A percentile compares a stretch with the other conserved stretches of the same genome.
Conservation (phyloP, 257 asterid genomes). For the Gynochthodes officinalis region DNA sequence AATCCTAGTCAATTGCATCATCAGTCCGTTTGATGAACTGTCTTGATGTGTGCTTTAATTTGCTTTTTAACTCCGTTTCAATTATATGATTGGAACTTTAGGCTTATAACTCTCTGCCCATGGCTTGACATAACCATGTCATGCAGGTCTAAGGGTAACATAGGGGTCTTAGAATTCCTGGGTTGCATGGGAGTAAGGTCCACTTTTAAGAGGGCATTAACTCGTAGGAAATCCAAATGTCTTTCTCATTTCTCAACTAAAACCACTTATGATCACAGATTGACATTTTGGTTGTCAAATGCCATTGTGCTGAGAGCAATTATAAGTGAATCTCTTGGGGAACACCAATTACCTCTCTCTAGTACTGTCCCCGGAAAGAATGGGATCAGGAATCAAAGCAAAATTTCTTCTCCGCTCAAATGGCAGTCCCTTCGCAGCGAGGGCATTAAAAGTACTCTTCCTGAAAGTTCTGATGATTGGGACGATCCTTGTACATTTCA, state of each 20-base stretch:
- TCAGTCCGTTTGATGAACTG: neutral
- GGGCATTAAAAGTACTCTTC: slow-evolving; percentile 25
- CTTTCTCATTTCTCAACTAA: slow-evolving; percentile 12
- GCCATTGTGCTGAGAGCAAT: slow-evolving; percentile 61
- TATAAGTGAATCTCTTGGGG: slow-evolving; percentile 42
- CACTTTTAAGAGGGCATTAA: neutral
- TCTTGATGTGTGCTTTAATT: too few relatives aligned
- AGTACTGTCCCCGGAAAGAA: slow-evolving; percentile 28
- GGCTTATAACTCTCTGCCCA: neutral
- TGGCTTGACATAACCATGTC: neutral
- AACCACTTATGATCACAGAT: slow-evolving; percentile 36
- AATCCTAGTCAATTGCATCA: neutral
- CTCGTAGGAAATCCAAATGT: neutral
- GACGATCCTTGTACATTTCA: slow-evolving; percentile 49
- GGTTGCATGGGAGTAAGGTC: neutral
- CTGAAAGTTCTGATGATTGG: slow-evolving; percentile 43
- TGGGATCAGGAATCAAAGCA: slow-evolving; percentile 23
- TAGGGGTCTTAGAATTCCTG: neutral
- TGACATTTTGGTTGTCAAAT: slow-evolving; percentile 88
- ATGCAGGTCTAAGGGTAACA: neutral
- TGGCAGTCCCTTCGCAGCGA: slow-evolving; percentile 50
- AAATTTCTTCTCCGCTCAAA: slow-evolving; percentile 41
- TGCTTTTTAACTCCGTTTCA: too few relatives aligned
- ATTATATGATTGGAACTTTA: too few relatives aligned
- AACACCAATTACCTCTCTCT: slow-evolving; percentile 29